Percentiles rank a stretch among this genome's conserved stretches.
These are phyloP conservation scores for Phialophora macrospora DNA, from an alignment of 2,329 filamentous ascomycete species.

Conservation along the genomic window DNA sequence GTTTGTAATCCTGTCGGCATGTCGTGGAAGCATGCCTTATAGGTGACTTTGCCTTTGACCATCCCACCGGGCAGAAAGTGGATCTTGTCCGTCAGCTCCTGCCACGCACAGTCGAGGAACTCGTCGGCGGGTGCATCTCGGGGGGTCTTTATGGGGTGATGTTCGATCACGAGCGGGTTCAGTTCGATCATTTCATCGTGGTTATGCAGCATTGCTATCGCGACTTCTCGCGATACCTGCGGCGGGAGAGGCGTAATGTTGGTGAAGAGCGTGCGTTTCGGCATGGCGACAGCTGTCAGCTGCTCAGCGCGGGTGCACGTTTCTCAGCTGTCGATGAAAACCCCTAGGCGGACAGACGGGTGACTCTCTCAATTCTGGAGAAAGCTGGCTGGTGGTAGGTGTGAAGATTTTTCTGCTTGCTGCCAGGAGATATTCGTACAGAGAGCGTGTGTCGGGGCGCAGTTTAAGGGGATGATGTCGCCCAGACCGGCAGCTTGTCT, in stretches of 20 bases:
- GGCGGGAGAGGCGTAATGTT: slow-evolving; percentile 77
- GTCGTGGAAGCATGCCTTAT: slow-evolving; percentile 81
- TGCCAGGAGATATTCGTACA: neutral
- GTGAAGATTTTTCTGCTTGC: neutral
- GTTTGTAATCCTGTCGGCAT: slow-evolving; percentile 75
- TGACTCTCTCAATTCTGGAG: neutral
- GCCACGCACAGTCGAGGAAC: slow-evolving; percentile 71
- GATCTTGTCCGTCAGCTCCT: slow-evolving; percentile 76
- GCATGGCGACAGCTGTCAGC: slow-evolving; percentile 57
- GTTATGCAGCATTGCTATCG: slow-evolving; percentile 75
- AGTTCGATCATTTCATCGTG: slow-evolving; percentile 85
- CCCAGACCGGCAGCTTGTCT: slow-evolving; percentile 4
- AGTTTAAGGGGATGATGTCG: neutral
- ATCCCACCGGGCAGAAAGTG: slow-evolving; percentile 72
- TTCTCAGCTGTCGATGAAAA: neutral
- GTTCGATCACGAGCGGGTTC: slow-evolving; percentile 78
- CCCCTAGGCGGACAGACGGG: neutral
- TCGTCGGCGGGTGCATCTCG: slow-evolving; percentile 71
- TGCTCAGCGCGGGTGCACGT: neutral
- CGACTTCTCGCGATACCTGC: slow-evolving; percentile 69
- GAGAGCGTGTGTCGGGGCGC: neutral
- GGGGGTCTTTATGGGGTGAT: slow-evolving; percentile 71
- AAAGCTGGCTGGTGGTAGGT: neutral
- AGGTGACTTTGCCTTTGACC: slow-evolving; percentile 70
- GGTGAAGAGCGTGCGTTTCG: slow-evolving; percentile 73